Base-by-base conservation (phyloP, 768 basidiomycete species). In the Rhizopogon roseolus region DNA sequence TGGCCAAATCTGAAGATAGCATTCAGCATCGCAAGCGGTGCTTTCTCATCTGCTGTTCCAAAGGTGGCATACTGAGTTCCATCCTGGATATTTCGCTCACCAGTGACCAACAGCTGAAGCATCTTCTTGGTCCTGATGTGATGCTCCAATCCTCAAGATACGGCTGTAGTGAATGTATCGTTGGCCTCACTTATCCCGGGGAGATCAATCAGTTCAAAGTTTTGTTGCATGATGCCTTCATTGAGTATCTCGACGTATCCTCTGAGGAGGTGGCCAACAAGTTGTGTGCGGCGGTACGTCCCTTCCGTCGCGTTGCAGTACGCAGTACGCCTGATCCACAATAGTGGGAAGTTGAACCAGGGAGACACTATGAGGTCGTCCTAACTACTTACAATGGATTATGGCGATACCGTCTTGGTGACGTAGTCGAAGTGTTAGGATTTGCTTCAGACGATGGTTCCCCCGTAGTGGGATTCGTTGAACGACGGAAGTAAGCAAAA, bases 391-490 rank as follows among this genome's bases (percentile, higher is more conserved):
- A 61, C 6, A 55, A 64, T 25, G 63, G 58, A 5, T 38, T 64
- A 40, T 64, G 62, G 63, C 62, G 60, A 13, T 60, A 64, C n/a
- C 60, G 62, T 13, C 57, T 62, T 3, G 63, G 63, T 3, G 63
- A 64, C 41, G 50, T 64, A 36, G 22, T 62, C 8, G 58, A 64
- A 37, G 22, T 62, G 22, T 39, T 41, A 4, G 63, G 60, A 2
- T 60, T 62, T 49, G 53, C 61, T 41, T 49, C 63, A 1, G 22
- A 16, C 3, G 63, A 64, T n/a, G 63, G 60, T 19, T 42, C 50
- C 19, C 63, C 63, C 3, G 54, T 64, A 9, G 17, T 62, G 29
- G 59, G 55, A 36, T 64, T 53, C 40, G 50, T 64, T 6, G 60
- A 64, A 25, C 63, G 60, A 2, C 53, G 58, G 7, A 54, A 57